These are phyloP conservation scores for Prototheca stagnorum DNA, from an alignment of 163 green algal genomes.

Conservation along the genomic window DNA sequence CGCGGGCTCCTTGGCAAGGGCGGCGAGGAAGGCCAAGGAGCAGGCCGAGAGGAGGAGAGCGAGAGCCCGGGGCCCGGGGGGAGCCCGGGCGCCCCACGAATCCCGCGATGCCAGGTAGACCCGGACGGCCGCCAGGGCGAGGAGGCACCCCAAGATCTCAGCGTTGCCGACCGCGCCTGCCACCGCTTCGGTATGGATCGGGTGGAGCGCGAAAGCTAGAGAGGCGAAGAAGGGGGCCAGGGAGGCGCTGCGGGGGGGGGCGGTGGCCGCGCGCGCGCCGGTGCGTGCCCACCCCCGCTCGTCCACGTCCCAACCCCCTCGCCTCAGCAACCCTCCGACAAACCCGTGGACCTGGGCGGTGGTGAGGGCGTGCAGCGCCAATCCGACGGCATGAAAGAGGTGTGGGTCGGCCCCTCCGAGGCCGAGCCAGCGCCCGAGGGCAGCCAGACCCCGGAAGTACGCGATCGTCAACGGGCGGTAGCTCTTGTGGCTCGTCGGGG, in stretches of 20 bases:
- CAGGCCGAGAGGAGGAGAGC: background rate
- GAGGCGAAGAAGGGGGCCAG: conserved; percentile 8
- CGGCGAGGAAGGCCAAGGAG: conserved; percentile 11
- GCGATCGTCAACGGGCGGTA: conserved; percentile 52
- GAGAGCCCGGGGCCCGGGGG: conserved; percentile 17
- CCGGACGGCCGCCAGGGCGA: conserved; percentile 33
- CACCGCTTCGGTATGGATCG: conserved; percentile 60
- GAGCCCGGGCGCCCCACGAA: conserved; percentile 1
- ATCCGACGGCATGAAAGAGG: conserved; percentile 39
- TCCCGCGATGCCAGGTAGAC: conserved; percentile 25
- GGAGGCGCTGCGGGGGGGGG: too few species aligned
- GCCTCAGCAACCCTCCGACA: too few species aligned
- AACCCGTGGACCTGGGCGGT: conserved; percentile 35
- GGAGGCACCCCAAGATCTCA: conserved; percentile 38
- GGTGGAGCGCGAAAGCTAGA: conserved; percentile 53
- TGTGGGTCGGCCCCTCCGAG: conserved; percentile 20
- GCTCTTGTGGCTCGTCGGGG: conserved; percentile 50
- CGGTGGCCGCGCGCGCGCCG: too few species aligned
- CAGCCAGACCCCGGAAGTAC: conserved; percentile 23
- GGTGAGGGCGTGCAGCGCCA: conserved; percentile 32
- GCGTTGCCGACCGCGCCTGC: conserved; percentile 54
- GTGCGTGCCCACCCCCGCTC: too few species aligned
- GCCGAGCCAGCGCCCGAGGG: background rate
- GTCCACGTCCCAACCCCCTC: too few species aligned
- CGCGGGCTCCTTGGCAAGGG: conserved; percentile 66